Evolutionary conservation across 2,329 filamentous ascomycete genomes (phyloP), one percentile per base, ranked within the genome.

Genomic region (Ophiostoma fasciatum): DNA sequence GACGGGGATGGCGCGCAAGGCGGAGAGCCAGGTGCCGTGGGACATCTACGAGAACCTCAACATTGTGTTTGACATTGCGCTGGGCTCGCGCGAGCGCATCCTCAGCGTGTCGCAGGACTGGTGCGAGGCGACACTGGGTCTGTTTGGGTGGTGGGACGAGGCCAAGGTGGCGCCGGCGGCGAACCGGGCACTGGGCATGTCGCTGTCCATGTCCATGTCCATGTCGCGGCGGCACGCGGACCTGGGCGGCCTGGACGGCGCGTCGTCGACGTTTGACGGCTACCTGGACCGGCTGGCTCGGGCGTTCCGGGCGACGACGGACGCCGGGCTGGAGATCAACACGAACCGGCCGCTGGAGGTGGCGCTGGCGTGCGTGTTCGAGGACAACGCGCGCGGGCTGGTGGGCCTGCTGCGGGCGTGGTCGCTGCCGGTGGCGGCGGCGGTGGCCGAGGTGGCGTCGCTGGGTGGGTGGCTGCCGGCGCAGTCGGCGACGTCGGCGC

Each of bases 131-230:
- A 81, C 78, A 0, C 60, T 94, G 41, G 82, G 78, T 2, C 61
- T 96, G 33, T 77, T 87, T 22, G 77, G 81, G 6, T 96, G 88
- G 88, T 94, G 87, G 85, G 79, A 93, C 51, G 83, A 90, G 42
- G 26, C 35, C 13, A 35, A 34, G 35, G 33, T 20, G 32, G 21
- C 19, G 19, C 27, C 27, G 71, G 72, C n/a, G 71, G 75, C 41
- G 68, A 55, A 33, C 57, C 12, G 14, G 35, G 32, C n/a, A 18
- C 14, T 11, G 20, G 28, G 37, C 32, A 36, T 30, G 23, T 39
- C 37, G 13, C 37, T 36, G 15, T 28, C 37, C 20, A 29, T 31
- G 39, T 28, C 40, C 23, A 26, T 35, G 28, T 31, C 35, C 7
- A 13, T 33, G 28, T 11, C 28, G 34, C n/a, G n/a, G n/a, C n/a